phyloP scores from a whole-genome alignment of 2,329 filamentous ascomycete species.

The Colletotrichum spinosum region DNA sequence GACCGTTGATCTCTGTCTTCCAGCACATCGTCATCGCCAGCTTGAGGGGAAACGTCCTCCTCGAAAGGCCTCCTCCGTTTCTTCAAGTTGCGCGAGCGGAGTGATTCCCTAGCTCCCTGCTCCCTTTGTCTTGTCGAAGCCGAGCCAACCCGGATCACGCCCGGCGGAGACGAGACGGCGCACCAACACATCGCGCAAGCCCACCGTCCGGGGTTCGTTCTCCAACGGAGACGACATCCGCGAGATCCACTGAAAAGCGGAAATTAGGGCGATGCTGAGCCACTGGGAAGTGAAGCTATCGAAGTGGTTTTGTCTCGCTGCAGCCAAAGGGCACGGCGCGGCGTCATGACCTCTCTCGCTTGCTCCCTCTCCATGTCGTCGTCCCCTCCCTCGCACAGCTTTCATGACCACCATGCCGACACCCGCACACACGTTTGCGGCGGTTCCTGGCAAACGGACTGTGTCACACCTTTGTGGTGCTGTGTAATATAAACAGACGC shows the following conservation, averaged over 20 bases:
- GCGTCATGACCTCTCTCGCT: constrained; percentile 6
- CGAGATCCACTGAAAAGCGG: constrained; percentile 30
- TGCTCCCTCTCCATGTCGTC: constrained; percentile 14
- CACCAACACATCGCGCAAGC: constrained; percentile 10
- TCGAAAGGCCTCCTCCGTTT: too few species aligned
- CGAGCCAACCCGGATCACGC: constrained; percentile 2
- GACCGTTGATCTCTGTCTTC: too few species aligned
- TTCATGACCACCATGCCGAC: constrained; percentile 8
- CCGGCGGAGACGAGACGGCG: not conserved
- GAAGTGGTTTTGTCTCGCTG: constrained; percentile 18
- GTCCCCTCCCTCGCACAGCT: constrained; percentile 4
- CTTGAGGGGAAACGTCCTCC: too few species aligned
- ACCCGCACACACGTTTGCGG: constrained; percentile 4
- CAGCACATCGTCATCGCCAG: too few species aligned
- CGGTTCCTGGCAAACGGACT: constrained; percentile 4
- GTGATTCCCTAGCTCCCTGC: too few species aligned
- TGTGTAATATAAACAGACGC: constrained; percentile 28
- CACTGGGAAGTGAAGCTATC: constrained; percentile 26
- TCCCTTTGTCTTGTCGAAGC: not conserved
- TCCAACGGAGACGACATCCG: constrained; percentile 16
- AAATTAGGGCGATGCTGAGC: constrained; percentile 21
- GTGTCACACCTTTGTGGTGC: not conserved
- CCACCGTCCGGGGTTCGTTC: constrained; percentile 18
- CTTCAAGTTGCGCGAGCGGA: too few species aligned
- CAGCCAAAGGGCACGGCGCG: constrained; percentile 8